Base-by-base conservation (phyloP, 139 green algal species). In the Chlamydomonas sp. region DNA sequence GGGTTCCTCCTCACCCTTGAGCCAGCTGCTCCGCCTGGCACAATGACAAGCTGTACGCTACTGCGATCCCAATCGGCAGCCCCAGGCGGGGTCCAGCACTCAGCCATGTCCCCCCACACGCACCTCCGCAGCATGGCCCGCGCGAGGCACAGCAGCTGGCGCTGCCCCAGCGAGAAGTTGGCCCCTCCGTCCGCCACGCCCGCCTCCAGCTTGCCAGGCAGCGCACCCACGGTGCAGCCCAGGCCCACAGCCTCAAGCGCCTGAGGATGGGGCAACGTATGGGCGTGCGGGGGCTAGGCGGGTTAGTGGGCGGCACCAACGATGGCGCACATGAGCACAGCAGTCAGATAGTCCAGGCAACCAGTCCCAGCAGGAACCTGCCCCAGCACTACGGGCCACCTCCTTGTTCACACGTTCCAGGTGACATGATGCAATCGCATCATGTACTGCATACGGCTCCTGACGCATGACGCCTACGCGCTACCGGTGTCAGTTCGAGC, bases 121-220 rank as follows among this genome's bases (percentile, higher is more conserved):
- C 64, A 89, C 76, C 63, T 84, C 74, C 92, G 91, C 72, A 99
- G 87, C 85, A 98, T 94, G 14, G 97, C 97, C 15, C 97, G 93
- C 1, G 96, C 97, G 85, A 99, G 91, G 93, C 97, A 99, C 69
- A 99, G 91, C 64, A 99, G 93, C 95, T 99, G 97, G 63, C 96
- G 92, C 95, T 99, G 96, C 9, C 97, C 97, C 85, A 92, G 83
- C 12, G 90, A 93, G 87, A 93, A 93, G 87, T 93, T 93, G 86
- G 90, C 86, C 4, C 90, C 90, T 74, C 92, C 93, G 85, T 99
- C 97, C 58, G 31, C 31, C 31, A 93, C 92, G 31, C 31, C 31
- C 0, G 31, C 31, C 31, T 49, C 31, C 31, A 49, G 31, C 31
- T 49, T 49, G 31, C 31, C 31, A 49, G 31, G 31, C 58, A 94